Evolutionary conservation across 306 rosid species (phyloP).

Genomic region (Cyamopsis tetragonoloba): DNA sequence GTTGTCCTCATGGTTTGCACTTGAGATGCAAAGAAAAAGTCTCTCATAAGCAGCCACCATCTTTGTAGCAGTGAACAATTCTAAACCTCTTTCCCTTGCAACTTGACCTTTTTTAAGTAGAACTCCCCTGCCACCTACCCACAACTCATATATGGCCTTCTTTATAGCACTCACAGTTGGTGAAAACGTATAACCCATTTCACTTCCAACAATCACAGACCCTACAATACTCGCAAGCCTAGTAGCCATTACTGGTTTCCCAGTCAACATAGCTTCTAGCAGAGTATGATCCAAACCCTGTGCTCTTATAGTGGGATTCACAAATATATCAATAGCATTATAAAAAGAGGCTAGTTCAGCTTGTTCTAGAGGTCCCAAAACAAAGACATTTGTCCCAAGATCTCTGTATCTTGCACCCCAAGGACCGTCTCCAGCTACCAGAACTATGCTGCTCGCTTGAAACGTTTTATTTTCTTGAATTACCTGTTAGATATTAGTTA

Average conservation of each 20-base stretch:
- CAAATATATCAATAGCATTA: constrained; percentile 54
- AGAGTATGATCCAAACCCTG: constrained; percentile 61
- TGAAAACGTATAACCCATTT: constrained; percentile 66
- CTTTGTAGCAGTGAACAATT: constrained; percentile 64
- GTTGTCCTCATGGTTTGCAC: constrained; percentile 21
- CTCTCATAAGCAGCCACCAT: constrained; percentile 70
- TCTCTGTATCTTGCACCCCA: constrained; percentile 68
- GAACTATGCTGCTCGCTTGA: constrained; percentile 35
- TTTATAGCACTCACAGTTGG: constrained; percentile 56
- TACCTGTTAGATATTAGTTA: no score
- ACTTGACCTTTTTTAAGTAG: constrained; percentile 50
- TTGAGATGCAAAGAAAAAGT: constrained; percentile 69
- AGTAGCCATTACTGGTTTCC: constrained; percentile 68
- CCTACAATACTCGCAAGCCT: constrained; percentile 70
- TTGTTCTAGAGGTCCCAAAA: constrained; percentile 63
- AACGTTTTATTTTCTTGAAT: constrained; percentile 42
- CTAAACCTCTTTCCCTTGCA: constrained; percentile 58
- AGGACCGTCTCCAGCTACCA: constrained; percentile 80
- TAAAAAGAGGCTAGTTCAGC: constrained; percentile 53
- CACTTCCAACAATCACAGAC: constrained; percentile 49
- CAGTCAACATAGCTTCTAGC: constrained; percentile 57
- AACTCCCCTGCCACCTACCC: constrained; percentile 42
- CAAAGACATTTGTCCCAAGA: constrained; percentile 46
- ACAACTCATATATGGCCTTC: constrained; percentile 35
- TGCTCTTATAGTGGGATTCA: constrained; percentile 51